Evolutionary conservation across 139 green algal genomes (phyloP).

Genomic region (Pycnococcus provasolii): DNA sequence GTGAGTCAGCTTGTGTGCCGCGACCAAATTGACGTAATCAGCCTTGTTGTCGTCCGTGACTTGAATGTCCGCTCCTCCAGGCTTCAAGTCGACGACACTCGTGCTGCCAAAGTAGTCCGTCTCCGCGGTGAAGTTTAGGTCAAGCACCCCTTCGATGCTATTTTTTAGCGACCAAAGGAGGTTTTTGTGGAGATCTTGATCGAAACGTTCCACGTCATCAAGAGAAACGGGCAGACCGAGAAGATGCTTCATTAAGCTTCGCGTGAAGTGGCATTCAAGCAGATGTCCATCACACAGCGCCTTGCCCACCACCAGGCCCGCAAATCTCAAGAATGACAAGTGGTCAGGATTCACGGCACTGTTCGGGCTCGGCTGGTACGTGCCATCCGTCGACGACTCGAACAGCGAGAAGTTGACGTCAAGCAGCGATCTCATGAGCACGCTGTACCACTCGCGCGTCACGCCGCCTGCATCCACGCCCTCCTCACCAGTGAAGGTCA

Average conservation of each 20-base stretch:
- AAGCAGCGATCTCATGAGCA: conserved; percentile 94
- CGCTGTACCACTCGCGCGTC: conserved; percentile 87
- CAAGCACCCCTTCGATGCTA: conserved; percentile 81
- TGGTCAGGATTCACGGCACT: conserved; percentile 70
- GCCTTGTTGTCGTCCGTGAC: conserved; percentile 93
- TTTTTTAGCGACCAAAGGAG: conserved; percentile 77
- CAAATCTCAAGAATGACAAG: conserved; percentile 88
- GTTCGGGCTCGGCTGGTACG: conserved; percentile 96
- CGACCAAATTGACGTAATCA: conserved; percentile 88
- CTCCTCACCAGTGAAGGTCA: conserved; percentile 71
- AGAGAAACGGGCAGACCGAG: conserved; percentile 76
- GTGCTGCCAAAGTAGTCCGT: conserved; percentile 34
- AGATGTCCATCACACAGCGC: conserved; percentile 72
- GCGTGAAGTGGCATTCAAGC: conserved; percentile 91
- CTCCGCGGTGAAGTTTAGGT: conserved; percentile 77
- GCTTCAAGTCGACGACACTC: conserved; percentile 63
- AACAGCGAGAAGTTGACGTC: conserved; percentile 86
- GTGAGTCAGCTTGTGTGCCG: conserved; percentile 86
- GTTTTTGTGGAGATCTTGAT: conserved; percentile 92
- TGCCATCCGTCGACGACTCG: conserved; percentile 50
- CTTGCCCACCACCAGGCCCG: conserved; percentile 46
- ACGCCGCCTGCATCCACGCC: conserved; percentile 93
- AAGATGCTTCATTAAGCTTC: conserved; percentile 99
- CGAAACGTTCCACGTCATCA: conserved; percentile 91
- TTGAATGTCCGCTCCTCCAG: conserved; percentile 50